These are phyloP conservation scores for Ambrosia trifida DNA, from an alignment of 129 eudicot species.

Conservation along the genomic window DNA sequence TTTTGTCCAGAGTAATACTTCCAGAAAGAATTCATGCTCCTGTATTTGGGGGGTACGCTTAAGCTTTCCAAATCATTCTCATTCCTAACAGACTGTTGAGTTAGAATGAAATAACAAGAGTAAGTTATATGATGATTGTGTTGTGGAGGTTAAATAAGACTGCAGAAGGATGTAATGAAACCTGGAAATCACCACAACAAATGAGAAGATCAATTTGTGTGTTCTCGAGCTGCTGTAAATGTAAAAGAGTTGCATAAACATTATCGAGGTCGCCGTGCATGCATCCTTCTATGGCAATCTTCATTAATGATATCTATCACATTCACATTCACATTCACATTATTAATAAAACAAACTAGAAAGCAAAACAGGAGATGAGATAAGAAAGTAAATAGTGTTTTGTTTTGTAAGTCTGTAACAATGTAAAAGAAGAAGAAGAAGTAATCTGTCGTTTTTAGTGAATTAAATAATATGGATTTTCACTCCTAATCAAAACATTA, in stretches of 20 bases:
- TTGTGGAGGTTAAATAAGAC: too few species aligned
- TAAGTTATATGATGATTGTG: too few species aligned
- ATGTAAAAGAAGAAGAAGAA: too few species aligned
- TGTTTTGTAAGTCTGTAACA: too few species aligned
- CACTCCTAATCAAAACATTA: too few species aligned
- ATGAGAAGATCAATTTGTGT: slow-evolving; percentile 80
- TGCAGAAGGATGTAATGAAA: background rate
- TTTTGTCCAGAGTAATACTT: slow-evolving; percentile 91
- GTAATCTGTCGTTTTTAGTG: too few species aligned
- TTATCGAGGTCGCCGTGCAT: slow-evolving; percentile 98
- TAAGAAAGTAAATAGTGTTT: too few species aligned
- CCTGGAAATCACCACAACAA: slow-evolving; percentile 99
- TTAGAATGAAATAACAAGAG: too few species aligned
- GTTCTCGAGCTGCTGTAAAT: slow-evolving; percentile 59
- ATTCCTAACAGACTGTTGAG: slow-evolving; percentile 82
- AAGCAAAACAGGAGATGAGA: too few species aligned
- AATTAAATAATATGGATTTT: too few species aligned
- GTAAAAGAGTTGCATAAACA: slow-evolving; percentile 78
- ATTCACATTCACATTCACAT: too few species aligned
- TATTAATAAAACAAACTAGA: too few species aligned
- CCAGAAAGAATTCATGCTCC: slow-evolving; percentile 87
- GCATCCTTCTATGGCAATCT: slow-evolving; percentile 94
- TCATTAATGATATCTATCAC: slow-evolving; percentile 51
- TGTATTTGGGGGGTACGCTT: slow-evolving; percentile 65
- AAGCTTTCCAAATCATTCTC: slow-evolving; percentile 77